Conservation (phyloP, 345 rosid species). For the Populus simonii region DNA sequence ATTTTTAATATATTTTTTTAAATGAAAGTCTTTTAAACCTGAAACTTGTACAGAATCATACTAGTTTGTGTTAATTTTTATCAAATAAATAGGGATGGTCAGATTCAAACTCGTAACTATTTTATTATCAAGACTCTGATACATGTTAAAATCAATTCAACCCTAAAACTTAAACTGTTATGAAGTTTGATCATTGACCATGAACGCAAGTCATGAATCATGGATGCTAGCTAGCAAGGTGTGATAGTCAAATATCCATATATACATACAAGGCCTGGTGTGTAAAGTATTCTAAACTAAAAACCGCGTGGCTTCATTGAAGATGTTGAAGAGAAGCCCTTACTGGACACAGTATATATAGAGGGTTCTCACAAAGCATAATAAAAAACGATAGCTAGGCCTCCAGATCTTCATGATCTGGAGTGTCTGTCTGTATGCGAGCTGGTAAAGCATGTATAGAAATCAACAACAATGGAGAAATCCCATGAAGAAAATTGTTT, state of each 20-base stretch:
- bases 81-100: rapidly evolving
- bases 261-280: too few relatives aligned
- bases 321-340: too few relatives aligned
- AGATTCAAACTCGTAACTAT: rapidly evolving
- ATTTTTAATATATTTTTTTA: rapidly evolving
- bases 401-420: background rate
- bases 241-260: background rate
- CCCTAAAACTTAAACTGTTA: too few relatives aligned
- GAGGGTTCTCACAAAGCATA: too few relatives aligned
- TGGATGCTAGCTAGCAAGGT: background rate
- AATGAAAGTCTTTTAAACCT: rapidly evolving
- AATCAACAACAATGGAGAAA: background rate
- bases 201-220: background rate
- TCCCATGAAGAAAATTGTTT: background rate
- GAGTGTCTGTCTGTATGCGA: too few relatives aligned
- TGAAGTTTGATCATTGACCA: background rate
- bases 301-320: background rate
- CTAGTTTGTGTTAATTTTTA: too few relatives aligned
- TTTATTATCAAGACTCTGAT: rapidly evolving
- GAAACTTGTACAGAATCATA: rapidly evolving
- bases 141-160: too few relatives aligned
- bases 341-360: too few relatives aligned
- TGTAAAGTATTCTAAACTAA: background rate
- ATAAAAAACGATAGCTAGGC: background rate
- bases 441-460: background rate